Evolutionary conservation across 2,329 filamentous ascomycete species (phyloP), one percentile per base, ranked within the genome.

Genomic region (Ascochyta rabiei): DNA sequence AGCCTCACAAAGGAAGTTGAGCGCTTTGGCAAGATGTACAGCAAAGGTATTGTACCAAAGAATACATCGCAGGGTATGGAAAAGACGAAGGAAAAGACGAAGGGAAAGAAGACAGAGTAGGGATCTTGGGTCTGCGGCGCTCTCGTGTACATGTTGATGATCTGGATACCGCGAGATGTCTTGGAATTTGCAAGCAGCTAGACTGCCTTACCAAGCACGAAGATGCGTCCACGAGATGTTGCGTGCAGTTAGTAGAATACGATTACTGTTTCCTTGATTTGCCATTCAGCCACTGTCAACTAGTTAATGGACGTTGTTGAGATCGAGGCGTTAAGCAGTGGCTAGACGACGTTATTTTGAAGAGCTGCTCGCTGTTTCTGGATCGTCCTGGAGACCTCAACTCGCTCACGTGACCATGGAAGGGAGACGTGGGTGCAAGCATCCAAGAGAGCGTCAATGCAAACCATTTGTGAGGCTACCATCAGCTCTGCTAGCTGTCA

Each of bases 1-100:
- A 64, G 58, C 18, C 51, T 69, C 33, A 68, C 60, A 10, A 71
- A 70, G 46, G 69, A 71, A 53, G 60, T 71, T 9, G 67, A 70
- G 59, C 53, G 69, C 6, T 69, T 70, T 47, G 62, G 64, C 13
- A 41, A 49, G n/a, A 40, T 63, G 16, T 71, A 71, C 43, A 15
- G 38, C 10, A 61, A 59, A 48, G 67, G 66, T 12, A 19, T 48
- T 16, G 60, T 70, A 23, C 66, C 67, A 1, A 37, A 44, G 24
- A 44, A 40, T 0, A 8, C 41, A 4, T 7, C 12, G 33, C 48
- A 50, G 39, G 16, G 4, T 26, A 21, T 2, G 7, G 18, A 13
- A 2, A 40, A 26, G 38, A 40, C 6, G 6, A 40, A n/a, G 7
- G 18, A 13, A 2, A 40, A 26, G 38, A 40, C 6, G 6, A 40